A percentile compares a stretch with the other conserved stretches of the same genome.
Conservation (phyloP, 805 yeast genomes). For the Saccharomycopsis fermentans region DNA sequence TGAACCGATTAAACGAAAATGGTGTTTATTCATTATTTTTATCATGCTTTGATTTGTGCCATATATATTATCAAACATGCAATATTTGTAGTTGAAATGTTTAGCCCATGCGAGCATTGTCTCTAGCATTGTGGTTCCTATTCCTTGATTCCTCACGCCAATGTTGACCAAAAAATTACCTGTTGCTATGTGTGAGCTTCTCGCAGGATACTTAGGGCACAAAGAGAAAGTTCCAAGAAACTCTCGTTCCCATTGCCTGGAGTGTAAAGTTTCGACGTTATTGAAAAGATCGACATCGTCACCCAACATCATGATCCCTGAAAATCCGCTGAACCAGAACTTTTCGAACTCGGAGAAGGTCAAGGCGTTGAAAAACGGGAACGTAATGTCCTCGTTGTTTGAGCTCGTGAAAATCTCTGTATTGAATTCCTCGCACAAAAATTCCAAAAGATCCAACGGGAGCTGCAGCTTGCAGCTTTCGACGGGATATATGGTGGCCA, state of each 20-base stretch:
- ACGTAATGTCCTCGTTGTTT: conserved; percentile 27
- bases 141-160: conserved; percentile 85
- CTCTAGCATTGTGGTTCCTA: conserved; percentile 77
- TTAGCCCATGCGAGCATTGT: conserved; percentile 90
- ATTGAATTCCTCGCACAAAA: conserved; percentile 84
- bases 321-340: conserved; percentile 83
- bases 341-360: conserved; percentile 66
- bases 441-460: conserved; percentile 71
- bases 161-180: conserved; percentile 85
- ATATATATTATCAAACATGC: conserved; percentile 76
- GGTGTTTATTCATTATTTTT: conserved; percentile 62
- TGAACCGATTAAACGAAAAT: conserved; percentile 43
- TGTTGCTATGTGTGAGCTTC: conserved; percentile 88
- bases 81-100: conserved; percentile 73
- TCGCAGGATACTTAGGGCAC: conserved; percentile 85
- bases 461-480: conserved; percentile 45
- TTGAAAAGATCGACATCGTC: conserved; percentile 44
- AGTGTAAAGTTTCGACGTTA: conserved; percentile 23
- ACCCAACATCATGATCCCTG: conserved; percentile 72
- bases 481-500: conserved; percentile 88
- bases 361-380: conserved; percentile 74
- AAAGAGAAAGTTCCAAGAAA: conserved; percentile 83
- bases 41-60: conserved; percentile 82
- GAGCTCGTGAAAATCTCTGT: conserved; percentile 87
- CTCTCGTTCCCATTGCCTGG: conserved; percentile 75